phyloP scores from a whole-genome alignment of 2,329 filamentous ascomycete species.

The Coleophoma cylindrospora region DNA sequence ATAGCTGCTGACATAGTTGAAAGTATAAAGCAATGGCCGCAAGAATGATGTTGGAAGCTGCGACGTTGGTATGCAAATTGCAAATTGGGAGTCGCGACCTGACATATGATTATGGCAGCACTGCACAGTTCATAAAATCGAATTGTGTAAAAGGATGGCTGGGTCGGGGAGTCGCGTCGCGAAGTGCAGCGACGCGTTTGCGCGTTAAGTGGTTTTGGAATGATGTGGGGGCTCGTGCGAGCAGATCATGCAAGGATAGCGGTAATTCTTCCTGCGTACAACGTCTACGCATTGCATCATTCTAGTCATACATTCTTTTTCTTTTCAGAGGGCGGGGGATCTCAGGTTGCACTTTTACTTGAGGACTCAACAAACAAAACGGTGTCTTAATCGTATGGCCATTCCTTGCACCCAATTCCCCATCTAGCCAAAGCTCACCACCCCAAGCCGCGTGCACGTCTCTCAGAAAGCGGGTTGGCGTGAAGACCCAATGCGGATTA shows the following conservation, averaged over 20 bases:
- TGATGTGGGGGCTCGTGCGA: no score
- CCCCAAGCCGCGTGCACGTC: not conserved
- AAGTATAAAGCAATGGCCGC: slow-evolving; percentile 7
- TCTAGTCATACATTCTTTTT: not conserved
- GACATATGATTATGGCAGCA: slow-evolving; percentile 4
- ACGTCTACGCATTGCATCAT: not conserved
- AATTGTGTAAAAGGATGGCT: no score
- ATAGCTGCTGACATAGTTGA: slow-evolving; percentile 22
- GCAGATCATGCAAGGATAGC: no score
- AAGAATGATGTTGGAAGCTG: slow-evolving; percentile 13
- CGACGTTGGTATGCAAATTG: slow-evolving; percentile 10
- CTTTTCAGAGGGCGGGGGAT: no score
- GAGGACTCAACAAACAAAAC: no score
- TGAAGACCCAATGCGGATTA: not conserved
- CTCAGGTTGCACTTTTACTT: no score
- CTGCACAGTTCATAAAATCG: not conserved
- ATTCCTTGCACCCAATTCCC: not conserved
- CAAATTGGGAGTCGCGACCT: slow-evolving; percentile 9
- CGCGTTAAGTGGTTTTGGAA: no score
- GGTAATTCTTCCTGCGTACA: no score
- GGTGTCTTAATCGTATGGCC: not conserved
- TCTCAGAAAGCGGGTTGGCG: not conserved
- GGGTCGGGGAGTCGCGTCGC: no score
- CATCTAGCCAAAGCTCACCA: not conserved
- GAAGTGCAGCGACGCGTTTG: no score